phyloP scores from a whole-genome alignment of 2,329 filamentous ascomycete species.

The Cladosporium sp. region DNA sequence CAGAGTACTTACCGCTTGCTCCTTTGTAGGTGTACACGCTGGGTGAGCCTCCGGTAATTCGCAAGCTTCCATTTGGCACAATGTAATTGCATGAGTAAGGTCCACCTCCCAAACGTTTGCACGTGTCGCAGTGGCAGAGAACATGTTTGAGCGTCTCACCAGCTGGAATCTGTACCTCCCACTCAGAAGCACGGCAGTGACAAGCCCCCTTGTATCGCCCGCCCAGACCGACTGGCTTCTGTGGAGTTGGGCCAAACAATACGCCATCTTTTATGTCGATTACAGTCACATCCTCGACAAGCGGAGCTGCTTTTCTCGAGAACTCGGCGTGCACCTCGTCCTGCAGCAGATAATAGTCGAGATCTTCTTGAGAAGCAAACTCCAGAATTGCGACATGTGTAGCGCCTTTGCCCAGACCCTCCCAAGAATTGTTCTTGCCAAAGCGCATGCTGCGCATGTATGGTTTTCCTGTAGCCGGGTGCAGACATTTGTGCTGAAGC shows the following conservation, averaged over 20 bases:
- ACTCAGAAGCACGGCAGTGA: conserved; percentile 35
- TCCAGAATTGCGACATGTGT: conserved; percentile 40
- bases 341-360: conserved; percentile 37
- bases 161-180: conserved; percentile 29
- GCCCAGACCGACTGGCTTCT: conserved; percentile 23
- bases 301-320: conserved; percentile 30
- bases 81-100: conserved; percentile 41
- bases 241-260: conserved; percentile 33
- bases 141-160: conserved; percentile 32
- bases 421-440: conserved; percentile 39
- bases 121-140: conserved; percentile 40
- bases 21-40: conserved; percentile 37
- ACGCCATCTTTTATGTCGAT: conserved; percentile 38
- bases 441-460: conserved; percentile 37
- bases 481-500: conserved; percentile 31
- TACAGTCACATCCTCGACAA: conserved; percentile 37
- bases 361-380: conserved; percentile 37
- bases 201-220: conserved; percentile 31
- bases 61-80: conserved; percentile 33
- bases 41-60: conserved; percentile 31
- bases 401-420: conserved; percentile 36
- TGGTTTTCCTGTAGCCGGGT: conserved; percentile 28
- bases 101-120: conserved; percentile 38
- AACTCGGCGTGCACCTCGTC: conserved; percentile 38
- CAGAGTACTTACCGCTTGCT: conserved; percentile 29